Conservation (phyloP, 176 grass and related monocot species). For the Ampelocalamus luodianensis region DNA sequence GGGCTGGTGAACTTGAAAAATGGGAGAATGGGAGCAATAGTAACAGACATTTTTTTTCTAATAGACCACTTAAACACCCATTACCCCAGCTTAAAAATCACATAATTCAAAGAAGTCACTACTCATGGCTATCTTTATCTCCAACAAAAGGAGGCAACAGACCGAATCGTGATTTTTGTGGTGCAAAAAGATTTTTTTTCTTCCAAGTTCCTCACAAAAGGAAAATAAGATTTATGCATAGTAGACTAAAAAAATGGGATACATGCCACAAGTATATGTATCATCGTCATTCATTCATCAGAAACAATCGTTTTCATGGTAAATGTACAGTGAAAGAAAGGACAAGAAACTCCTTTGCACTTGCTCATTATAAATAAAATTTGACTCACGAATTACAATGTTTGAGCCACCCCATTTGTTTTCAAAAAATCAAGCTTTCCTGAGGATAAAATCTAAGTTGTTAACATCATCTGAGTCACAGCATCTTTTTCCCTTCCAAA, state of each 20-base stretch:
- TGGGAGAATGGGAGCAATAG: constrained; percentile 10
- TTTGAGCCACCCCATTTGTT: neutral
- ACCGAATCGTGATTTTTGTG: neutral
- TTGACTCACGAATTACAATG: neutral
- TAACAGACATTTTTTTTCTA: neutral
- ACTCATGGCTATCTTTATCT: neutral
- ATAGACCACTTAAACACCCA: neutral
- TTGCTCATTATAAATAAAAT: neutral
- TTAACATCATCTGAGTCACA: neutral
- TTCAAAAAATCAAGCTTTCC: neutral
- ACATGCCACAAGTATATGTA: neutral
- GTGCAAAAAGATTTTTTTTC: neutral
- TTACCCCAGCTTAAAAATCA: neutral
- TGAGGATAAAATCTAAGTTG: neutral
- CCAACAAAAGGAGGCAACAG: constrained; percentile 7
- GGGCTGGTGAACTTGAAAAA: neutral
- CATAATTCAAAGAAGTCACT: neutral
- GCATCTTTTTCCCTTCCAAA: neutral
- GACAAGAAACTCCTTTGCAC: neutral
- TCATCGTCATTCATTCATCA: neutral
- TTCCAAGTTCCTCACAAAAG: neutral
- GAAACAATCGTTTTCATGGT: neutral
- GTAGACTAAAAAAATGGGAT: constrained; percentile 1
- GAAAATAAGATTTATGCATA: constrained; percentile 11
- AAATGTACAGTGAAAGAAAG: constrained; percentile 7